These are phyloP conservation scores for Dactylellina drechsleri DNA, from an alignment of 2,329 filamentous ascomycete genomes.

Conservation along the genomic window DNA sequence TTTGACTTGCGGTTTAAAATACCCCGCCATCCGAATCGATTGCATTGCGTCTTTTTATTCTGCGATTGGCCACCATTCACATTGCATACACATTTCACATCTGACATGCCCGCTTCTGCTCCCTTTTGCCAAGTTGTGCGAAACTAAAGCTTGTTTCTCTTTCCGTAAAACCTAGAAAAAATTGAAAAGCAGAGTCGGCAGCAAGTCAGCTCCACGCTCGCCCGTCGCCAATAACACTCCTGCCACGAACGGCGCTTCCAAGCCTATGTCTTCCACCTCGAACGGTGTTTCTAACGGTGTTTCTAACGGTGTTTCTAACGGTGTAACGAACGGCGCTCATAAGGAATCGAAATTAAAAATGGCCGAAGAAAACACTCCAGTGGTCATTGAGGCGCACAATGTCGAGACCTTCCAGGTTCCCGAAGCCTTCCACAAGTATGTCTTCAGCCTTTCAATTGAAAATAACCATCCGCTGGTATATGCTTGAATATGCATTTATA, in stretches of 20 bases:
- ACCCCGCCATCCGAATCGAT: slow-evolving; percentile 1
- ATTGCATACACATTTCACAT: not conserved
- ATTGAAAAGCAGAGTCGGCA: slow-evolving; percentile 50
- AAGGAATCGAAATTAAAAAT: slow-evolving; percentile 36
- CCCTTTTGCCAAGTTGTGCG: not conserved
- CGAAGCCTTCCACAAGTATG: slow-evolving; percentile 56
- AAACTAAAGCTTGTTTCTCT: slow-evolving; percentile 31
- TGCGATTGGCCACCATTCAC: slow-evolving; percentile 2
- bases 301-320: slow-evolving; percentile 43
- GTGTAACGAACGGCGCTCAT: slow-evolving; percentile 23
- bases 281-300: slow-evolving; percentile 49
- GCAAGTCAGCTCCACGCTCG: slow-evolving; percentile 46
- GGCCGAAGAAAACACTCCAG: slow-evolving; percentile 61
- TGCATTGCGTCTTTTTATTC: not conserved
- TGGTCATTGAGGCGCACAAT: slow-evolving; percentile 79
- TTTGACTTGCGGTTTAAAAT: not conserved
- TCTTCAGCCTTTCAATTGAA: too few relatives aligned
- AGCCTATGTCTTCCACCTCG: not conserved
- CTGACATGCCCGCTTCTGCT: not conserved
- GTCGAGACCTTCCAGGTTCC: slow-evolving; percentile 71
- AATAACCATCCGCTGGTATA: too few relatives aligned
- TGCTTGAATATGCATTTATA: slow-evolving; percentile 33
- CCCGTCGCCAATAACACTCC: slow-evolving; percentile 1
- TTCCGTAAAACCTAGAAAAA: slow-evolving; percentile 37
- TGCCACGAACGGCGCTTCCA: slow-evolving; percentile 24